phyloP scores from a whole-genome alignment of 306 rosid species.

The Ceratonia siliqua region DNA sequence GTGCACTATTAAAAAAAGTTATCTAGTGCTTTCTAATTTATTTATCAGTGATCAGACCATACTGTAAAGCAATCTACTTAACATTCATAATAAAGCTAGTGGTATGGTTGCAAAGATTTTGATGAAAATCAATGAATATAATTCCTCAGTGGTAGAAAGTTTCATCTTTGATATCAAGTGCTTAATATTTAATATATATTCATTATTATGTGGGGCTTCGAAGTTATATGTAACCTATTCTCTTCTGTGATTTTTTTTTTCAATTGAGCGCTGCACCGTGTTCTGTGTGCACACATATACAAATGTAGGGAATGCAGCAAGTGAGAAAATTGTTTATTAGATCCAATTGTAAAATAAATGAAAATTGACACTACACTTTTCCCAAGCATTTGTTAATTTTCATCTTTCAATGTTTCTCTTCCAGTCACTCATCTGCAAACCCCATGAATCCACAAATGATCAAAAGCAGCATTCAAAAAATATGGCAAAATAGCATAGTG shows the following conservation, averaged over 20 bases:
- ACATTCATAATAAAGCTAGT: neutral
- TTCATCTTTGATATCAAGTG: neutral
- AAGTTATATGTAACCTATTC: no score
- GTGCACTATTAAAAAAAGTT: neutral
- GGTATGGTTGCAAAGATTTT: neutral
- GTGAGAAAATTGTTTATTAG: no score
- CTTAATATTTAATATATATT: neutral
- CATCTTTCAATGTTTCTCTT: slow-evolving; percentile 33
- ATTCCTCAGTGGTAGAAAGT: neutral
- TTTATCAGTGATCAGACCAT: neutral
- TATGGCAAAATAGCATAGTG: slow-evolving; percentile 36
- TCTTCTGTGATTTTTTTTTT: no score
- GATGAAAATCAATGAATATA: neutral
- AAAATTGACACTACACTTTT: neutral
- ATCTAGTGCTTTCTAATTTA: neutral
- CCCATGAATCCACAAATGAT: slow-evolving; percentile 44
- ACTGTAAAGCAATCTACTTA: neutral
- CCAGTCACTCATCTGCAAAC: slow-evolving; percentile 56
- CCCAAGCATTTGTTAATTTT: neutral
- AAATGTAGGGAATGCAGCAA: no score
- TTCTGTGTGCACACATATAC: no score
- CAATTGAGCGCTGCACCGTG: no score
- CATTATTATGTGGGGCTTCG: no score
- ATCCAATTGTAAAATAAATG: neutral
- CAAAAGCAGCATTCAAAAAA: slow-evolving; percentile 31